phyloP scores from a whole-genome alignment of 75 land plant genomes.

The Cunninghamia lanceolata region DNA sequence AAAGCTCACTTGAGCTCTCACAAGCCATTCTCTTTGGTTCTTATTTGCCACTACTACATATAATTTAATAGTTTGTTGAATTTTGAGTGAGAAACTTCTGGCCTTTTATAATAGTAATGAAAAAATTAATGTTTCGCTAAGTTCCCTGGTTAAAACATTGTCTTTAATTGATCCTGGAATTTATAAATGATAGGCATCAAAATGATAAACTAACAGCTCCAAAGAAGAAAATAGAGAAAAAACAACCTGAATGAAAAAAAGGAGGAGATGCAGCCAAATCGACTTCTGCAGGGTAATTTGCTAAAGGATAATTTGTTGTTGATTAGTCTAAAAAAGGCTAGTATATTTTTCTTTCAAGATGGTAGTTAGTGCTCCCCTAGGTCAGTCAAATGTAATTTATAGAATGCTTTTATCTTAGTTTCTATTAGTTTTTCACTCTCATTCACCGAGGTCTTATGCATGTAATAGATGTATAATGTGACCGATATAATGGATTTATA shows the following conservation, averaged over 20 bases:
- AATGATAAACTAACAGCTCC: neutral
- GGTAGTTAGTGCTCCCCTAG: neutral
- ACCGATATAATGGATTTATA: conserved; percentile 6
- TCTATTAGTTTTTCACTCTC: neutral
- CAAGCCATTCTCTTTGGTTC: neutral
- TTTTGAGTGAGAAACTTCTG: neutral
- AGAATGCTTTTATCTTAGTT: neutral
- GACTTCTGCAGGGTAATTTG: conserved; percentile 5
- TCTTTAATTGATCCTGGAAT: neutral
- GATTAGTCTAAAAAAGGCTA: neutral
- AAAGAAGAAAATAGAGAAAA: conserved; percentile 5
- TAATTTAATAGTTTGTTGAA: neutral
- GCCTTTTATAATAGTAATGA: neutral
- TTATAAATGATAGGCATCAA: conserved; percentile 8
- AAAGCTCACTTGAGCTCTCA: neutral
- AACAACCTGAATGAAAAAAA: neutral
- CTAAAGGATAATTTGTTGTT: neutral
- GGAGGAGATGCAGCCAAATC: conserved; percentile 1
- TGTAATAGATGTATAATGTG: neutral
- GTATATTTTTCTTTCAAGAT: neutral
- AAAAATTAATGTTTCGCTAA: neutral
- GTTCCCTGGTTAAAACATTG: neutral
- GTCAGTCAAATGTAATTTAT: neutral
- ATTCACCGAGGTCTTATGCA: neutral
- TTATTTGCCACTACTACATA: neutral